Conservation (phyloP, 192 early-diverging fungal species). For the Backusella macrospora region DNA sequence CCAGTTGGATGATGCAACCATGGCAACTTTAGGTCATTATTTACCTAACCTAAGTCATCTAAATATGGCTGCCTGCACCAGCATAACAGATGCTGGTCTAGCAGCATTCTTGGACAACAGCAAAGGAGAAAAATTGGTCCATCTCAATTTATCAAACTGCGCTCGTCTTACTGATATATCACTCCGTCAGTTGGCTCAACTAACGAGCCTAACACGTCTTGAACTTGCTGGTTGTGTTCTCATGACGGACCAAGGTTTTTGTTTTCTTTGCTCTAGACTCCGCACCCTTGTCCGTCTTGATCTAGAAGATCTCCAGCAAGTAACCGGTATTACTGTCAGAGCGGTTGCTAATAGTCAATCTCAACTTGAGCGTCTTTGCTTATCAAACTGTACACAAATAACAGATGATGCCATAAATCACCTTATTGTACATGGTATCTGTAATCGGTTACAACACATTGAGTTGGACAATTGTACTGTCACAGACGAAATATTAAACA, state of each 20-base stretch:
- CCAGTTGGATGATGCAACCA: slow-evolving; percentile 46
- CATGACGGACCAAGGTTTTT: slow-evolving; percentile 48
- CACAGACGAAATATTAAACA: slow-evolving; percentile 46
- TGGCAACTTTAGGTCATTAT: slow-evolving; percentile 43
- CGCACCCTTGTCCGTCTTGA: slow-evolving; percentile 33
- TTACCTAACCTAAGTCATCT: slow-evolving; percentile 46
- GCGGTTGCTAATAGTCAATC: slow-evolving; percentile 37
- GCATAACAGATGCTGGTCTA: slow-evolving; percentile 43
- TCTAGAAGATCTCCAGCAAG: slow-evolving; percentile 39
- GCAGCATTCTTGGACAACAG: slow-evolving; percentile 34
- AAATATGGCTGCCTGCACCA: slow-evolving; percentile 45
- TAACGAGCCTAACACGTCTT: slow-evolving; percentile 46
- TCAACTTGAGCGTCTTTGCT: slow-evolving; percentile 34
- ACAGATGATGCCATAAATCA: slow-evolving; percentile 40
- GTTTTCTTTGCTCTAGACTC: slow-evolving; percentile 33
- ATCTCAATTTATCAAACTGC: slow-evolving; percentile 51
- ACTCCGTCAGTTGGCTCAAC: slow-evolving; percentile 39
- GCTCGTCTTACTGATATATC: slow-evolving; percentile 40
- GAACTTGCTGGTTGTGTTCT: slow-evolving; percentile 50
- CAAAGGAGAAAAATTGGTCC: slow-evolving; percentile 25
- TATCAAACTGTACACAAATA: slow-evolving; percentile 46
- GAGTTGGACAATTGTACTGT: slow-evolving; percentile 52
- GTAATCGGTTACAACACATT: slow-evolving; percentile 40
- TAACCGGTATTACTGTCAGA: slow-evolving; percentile 36
- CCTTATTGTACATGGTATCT: slow-evolving; percentile 36